Base-by-base conservation (phyloP, 108 stramenopile genomes). In the Nitzschia palea region DNA sequence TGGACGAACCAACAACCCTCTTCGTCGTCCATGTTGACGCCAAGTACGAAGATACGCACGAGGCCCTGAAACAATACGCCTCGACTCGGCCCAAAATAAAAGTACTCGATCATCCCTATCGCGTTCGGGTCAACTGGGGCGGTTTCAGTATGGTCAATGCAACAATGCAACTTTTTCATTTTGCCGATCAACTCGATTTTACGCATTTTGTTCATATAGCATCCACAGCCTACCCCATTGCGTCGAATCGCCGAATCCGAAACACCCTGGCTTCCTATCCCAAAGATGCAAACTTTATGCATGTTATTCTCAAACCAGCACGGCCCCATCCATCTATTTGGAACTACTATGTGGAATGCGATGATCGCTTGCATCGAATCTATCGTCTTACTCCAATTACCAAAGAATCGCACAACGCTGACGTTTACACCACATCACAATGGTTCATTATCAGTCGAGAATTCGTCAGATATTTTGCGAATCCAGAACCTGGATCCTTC, bases 291-390 rank as follows among this genome's bases (percentile, higher is more conserved):
- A 93, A 94, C 61, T 86, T 94, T 55, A 59, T 95, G 52, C 77
- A 91, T 27, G 76, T 92, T 29, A 78, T 94, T 54, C 76, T 91
- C 44, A 82, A 86, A 66, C 90, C 87, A 44, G 76, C 79, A 47
- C 58, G 81, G 32, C 91, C 91, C 37, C 52, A 71, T 34, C 79
- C 74, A 23, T 42, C 80, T 30, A 69, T 80, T 5, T 98, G 96
- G 95, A 85, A 96, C 60, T 93, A 97, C 71, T 98, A 85, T 78
- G 94, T 97, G 14, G 97, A 98, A 83, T 98, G 97, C 69, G 97
- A 98, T 70, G 94, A 91, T 56, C 73, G 76, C 4, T 63, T 98
- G 20, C 95, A 97, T 78, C 93, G 97, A 32, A 97, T 98, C 31
- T 89, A 91, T 51, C 89, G 94, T 15, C 74, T 94, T 45, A 74